A percentile compares a stretch with the other conserved stretches of the same genome.
Conservation (phyloP, 2,329 filamentous ascomycete genomes). For the Trichophyton verrucosum region DNA sequence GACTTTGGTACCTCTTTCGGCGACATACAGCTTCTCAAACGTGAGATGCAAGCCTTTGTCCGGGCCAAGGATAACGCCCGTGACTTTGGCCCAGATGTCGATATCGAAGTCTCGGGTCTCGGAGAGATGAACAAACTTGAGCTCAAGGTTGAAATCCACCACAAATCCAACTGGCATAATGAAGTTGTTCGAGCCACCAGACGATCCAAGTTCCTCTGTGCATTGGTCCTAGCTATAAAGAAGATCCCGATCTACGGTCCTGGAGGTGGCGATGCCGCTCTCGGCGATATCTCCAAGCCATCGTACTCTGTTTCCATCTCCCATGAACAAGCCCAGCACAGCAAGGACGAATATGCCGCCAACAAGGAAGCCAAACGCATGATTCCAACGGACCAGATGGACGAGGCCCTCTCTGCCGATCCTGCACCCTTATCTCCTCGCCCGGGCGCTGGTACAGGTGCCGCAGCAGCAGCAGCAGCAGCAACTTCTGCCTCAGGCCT, state of each 20-base stretch:
- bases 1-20: slow-evolving; percentile 80
- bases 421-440: slow-evolving; percentile 9
- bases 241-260: slow-evolving; percentile 77
- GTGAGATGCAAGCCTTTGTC: slow-evolving; percentile 78
- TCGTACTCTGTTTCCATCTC: slow-evolving; percentile 66
- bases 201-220: slow-evolving; percentile 94
- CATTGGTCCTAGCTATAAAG: slow-evolving; percentile 70
- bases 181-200: slow-evolving; percentile 67
- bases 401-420: slow-evolving; percentile 9
- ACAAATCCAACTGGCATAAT: slow-evolving; percentile 90
- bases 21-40: slow-evolving; percentile 71
- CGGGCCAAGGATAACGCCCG: slow-evolving; percentile 70
- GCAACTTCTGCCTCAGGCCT: slow-evolving; percentile 5
- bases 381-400: slow-evolving; percentile 37
- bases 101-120: slow-evolving; percentile 64
- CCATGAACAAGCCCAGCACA: slow-evolving; percentile 52
- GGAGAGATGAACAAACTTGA: slow-evolving; percentile 79
- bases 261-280: slow-evolving; percentile 54
- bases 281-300: slow-evolving; percentile 56
- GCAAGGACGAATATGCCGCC: slow-evolving; percentile 47
- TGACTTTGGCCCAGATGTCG: slow-evolving; percentile 79
- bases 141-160: slow-evolving; percentile 69
- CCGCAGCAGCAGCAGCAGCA: slow-evolving; percentile 20
- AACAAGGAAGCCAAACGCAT: slow-evolving; percentile 55
- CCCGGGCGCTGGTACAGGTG: slow-evolving; percentile 23